A percentile compares a stretch with the other conserved stretches of the same genome.
Conservation (phyloP, 768 basidiomycete species). For the Astraeus odoratus region DNA sequence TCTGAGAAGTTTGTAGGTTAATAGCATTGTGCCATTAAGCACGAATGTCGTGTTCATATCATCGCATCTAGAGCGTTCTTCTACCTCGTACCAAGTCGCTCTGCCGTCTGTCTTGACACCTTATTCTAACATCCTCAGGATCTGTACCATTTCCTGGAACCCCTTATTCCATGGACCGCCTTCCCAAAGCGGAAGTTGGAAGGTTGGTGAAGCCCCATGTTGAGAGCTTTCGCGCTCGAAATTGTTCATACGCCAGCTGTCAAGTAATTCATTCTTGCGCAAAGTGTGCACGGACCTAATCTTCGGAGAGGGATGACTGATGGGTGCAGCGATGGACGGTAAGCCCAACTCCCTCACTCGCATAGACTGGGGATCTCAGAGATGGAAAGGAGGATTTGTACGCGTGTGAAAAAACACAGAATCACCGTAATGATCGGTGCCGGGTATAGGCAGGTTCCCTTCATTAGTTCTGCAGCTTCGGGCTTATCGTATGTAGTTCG, state of each 20-base stretch:
- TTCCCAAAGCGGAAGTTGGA: slow-evolving; percentile 51
- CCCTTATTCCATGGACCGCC: slow-evolving; percentile 53
- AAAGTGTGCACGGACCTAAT: too few relatives aligned
- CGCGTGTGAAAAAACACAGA: slow-evolving; percentile 49
- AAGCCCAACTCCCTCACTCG: too few relatives aligned
- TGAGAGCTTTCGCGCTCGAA: too few relatives aligned
- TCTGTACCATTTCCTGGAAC: slow-evolving; percentile 63
- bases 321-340: too few relatives aligned
- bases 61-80: slow-evolving; percentile 50
- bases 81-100: slow-evolving; percentile 57
- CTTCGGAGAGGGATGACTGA: too few relatives aligned
- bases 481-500: slow-evolving; percentile 33
- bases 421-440: slow-evolving; percentile 79
- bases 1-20: slow-evolving; percentile 65
- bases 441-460: slow-evolving; percentile 54
- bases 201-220: slow-evolving; percentile 54
- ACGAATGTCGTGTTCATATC: background rate
- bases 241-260: too few relatives aligned
- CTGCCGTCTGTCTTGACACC: slow-evolving; percentile 52
- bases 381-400: slow-evolving; percentile 55
- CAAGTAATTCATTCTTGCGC: too few relatives aligned
- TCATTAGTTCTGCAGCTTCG: background rate
- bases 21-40: background rate
- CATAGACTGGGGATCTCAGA: too few relatives aligned
- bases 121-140: slow-evolving; percentile 30